Conservation (phyloP, 768 basidiomycete species). For the Hortiboletus flavorubellus region DNA sequence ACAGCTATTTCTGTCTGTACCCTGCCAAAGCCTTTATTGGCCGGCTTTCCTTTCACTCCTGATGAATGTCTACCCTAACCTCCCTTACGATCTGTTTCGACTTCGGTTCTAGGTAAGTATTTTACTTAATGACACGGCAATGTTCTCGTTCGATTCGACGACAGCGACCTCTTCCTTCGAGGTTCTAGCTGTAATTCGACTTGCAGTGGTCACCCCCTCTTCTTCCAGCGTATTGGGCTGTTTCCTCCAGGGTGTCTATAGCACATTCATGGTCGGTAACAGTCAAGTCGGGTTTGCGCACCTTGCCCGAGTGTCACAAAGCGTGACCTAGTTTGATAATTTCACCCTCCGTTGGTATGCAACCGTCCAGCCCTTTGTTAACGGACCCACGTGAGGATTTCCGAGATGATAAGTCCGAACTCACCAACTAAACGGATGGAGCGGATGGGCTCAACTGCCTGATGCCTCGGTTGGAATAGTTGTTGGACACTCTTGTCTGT, state of each 20-base stretch:
- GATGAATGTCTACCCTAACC: background rate
- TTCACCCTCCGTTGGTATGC: too few species aligned
- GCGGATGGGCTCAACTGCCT: too few species aligned
- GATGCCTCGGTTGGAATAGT: background rate
- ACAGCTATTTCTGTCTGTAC: too few species aligned
- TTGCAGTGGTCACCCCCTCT: conserved; percentile 26
- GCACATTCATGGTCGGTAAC: conserved; percentile 37
- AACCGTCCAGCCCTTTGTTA: too few species aligned
- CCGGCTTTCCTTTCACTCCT: background rate
- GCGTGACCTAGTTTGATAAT: too few species aligned
- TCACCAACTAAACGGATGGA: too few species aligned
- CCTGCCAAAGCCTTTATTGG: conserved; percentile 5
- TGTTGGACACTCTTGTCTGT: background rate
- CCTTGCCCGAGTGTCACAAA: background rate
- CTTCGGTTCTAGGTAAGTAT: conserved; percentile 22
- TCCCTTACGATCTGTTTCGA: conserved; percentile 23
- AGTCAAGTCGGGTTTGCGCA: conserved; percentile 35
- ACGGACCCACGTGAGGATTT: too few species aligned
- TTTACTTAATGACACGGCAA: background rate
- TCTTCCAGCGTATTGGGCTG: conserved; percentile 23
- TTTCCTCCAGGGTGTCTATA: conserved; percentile 42
- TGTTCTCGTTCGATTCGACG: background rate
- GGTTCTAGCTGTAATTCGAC: background rate
- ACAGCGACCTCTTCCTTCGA: conserved; percentile 18
- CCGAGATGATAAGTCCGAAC: too few species aligned